A percentile compares a stretch with the other conserved stretches of the same genome.
Evolutionary conservation across 2,329 filamentous ascomycete species (phyloP).

Genomic region (Epichloe sp.): DNA sequence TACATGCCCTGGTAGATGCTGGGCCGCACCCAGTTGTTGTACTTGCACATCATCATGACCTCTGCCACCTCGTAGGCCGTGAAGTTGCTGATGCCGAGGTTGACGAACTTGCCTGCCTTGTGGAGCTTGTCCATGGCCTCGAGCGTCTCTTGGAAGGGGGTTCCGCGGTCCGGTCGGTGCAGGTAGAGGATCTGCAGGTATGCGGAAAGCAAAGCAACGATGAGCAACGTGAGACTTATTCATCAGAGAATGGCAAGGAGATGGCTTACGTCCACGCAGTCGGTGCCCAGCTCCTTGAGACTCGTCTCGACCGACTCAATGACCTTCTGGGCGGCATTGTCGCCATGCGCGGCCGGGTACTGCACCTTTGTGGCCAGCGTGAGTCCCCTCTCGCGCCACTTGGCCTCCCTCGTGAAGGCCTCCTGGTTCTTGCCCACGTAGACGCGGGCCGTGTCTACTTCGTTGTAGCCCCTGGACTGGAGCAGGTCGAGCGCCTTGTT

Average conservation of each 20-base stretch:
- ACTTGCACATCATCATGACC: conserved; percentile 64
- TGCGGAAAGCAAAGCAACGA: too few relatives aligned
- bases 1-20: conserved; percentile 85
- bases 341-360: conserved; percentile 38
- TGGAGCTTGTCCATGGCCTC: conserved; percentile 68
- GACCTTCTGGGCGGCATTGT: conserved; percentile 43
- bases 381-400: conserved; percentile 68
- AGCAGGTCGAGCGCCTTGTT: conserved; percentile 62
- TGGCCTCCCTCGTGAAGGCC: conserved; percentile 59
- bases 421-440: conserved; percentile 67
- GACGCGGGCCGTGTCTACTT: conserved; percentile 69
- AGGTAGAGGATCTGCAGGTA: conserved; percentile 23
- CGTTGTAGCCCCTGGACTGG: conserved; percentile 67
- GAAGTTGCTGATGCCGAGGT: conserved; percentile 71
- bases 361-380: conserved; percentile 63
- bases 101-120: conserved; percentile 74
- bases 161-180: conserved; percentile 38
- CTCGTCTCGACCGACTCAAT: conserved; percentile 52
- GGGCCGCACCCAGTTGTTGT: conserved; percentile 69
- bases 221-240: neutral
- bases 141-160: conserved; percentile 69
- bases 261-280: conserved; percentile 51
- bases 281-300: conserved; percentile 57
- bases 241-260: neutral
- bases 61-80: conserved; percentile 82